These are phyloP conservation scores for Solanum dulcamara DNA, from an alignment of 257 asterid species.

Conservation along the genomic window DNA sequence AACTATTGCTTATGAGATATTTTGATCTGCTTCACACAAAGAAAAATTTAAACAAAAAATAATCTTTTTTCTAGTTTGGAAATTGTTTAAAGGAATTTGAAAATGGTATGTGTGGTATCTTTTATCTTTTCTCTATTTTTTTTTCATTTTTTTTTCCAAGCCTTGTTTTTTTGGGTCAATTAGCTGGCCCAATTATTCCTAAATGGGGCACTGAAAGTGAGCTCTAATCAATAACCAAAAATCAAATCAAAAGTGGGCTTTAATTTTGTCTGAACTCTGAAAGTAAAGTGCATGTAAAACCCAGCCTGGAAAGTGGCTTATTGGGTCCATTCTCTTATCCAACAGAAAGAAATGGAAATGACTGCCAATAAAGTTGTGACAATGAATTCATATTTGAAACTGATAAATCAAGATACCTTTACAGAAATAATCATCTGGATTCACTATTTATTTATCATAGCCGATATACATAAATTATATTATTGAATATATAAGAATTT, in stretches of 20 bases:
- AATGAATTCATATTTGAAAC: conserved; percentile 7
- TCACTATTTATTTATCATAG: neutral
- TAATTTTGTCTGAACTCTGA: neutral
- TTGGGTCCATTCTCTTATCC: conserved; percentile 14
- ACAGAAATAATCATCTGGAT: neutral
- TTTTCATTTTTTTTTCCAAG: neutral
- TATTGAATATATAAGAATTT: no score
- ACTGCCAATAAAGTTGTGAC: neutral
- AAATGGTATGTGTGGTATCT: neutral
- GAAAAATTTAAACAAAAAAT: no score
- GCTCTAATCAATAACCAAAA: neutral
- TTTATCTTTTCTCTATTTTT: neutral
- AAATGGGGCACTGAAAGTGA: neutral
- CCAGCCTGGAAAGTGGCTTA: conserved; percentile 16
- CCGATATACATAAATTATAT: neutral
- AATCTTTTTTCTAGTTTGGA: neutral
- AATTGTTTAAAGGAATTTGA: neutral
- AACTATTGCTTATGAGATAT: neutral
- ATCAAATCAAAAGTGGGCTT: neutral
- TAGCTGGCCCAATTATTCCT: neutral
- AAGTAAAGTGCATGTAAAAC: neutral
- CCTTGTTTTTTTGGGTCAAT: neutral
- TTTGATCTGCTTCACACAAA: neutral
- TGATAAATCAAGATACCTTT: neutral
- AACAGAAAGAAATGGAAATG: neutral